Percentiles rank a stretch among this genome's conserved stretches.
Conservation (phyloP, 208 protist genomes). For the Balamuthia mandrillaris region DNA sequence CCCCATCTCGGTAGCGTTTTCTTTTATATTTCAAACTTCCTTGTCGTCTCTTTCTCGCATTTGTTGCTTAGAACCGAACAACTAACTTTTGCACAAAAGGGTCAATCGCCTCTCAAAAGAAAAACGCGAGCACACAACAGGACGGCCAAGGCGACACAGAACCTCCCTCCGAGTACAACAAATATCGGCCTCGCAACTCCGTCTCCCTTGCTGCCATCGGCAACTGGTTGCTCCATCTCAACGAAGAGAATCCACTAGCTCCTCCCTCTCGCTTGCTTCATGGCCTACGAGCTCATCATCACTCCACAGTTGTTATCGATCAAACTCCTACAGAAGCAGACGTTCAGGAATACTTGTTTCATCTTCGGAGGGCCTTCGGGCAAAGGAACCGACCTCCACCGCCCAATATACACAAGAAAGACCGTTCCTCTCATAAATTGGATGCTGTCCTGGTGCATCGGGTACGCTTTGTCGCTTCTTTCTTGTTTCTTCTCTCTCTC, state of each 20-base stretch:
- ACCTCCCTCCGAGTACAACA: no score
- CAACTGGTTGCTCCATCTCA: conserved; percentile 25
- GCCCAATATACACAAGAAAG: neutral
- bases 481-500: no score
- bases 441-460: no score
- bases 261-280: neutral
- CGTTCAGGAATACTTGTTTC: conserved; percentile 11
- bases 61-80: neutral
- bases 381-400: conserved; percentile 14
- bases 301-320: neutral
- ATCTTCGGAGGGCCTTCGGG: conserved; percentile 12
- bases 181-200: neutral
- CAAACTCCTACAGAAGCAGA: neutral
- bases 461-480: no score
- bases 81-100: neutral
- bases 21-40: no score
- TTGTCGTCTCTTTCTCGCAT: neutral
- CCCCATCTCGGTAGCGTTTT: no score
- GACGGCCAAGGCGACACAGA: neutral
- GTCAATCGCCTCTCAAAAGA: neutral
- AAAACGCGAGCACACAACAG: neutral
- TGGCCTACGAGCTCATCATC: neutral
- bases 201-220: neutral
- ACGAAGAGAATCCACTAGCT: neutral
- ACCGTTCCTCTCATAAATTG: no score